phyloP scores from a whole-genome alignment of 768 basidiomycete genomes.

The Hebeloma cylindrosporum region DNA sequence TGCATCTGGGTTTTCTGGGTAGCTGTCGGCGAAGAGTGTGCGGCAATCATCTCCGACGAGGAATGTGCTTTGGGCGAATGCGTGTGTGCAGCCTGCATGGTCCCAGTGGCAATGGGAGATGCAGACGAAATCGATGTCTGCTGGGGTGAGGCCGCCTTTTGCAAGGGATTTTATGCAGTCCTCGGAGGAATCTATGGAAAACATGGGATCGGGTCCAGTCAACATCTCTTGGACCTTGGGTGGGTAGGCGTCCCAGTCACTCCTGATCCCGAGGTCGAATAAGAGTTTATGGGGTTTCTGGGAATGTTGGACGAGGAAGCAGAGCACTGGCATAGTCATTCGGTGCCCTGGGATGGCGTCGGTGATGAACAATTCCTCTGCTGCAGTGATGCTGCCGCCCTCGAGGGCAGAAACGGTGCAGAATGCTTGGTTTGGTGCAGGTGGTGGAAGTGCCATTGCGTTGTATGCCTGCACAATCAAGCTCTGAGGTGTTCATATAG shows the following conservation, averaged over 20 bases:
- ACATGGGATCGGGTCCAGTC: conserved; percentile 26
- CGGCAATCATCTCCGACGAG: conserved; percentile 44
- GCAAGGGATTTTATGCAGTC: conserved; percentile 47
- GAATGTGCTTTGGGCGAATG: conserved; percentile 48
- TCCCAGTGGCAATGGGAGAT: conserved; percentile 59
- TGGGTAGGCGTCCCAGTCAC: conserved; percentile 44
- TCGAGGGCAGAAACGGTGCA: conserved; percentile 57
- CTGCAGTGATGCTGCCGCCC: conserved; percentile 43
- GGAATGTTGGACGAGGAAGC: conserved; percentile 54
- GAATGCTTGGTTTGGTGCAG: conserved; percentile 45
- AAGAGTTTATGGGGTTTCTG: conserved; percentile 36
- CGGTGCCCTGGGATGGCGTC: conserved; percentile 30
- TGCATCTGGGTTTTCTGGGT: conserved; percentile 40
- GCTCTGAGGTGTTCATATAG: background rate
- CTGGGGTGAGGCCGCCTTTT: conserved; percentile 47
- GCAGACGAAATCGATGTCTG: conserved; percentile 44
- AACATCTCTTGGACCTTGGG: conserved; percentile 32
- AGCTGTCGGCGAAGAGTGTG: conserved; percentile 36
- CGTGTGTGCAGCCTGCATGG: conserved; percentile 46
- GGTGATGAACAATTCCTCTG: conserved; percentile 38
- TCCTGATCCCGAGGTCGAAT: conserved; percentile 58
- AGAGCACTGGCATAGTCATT: conserved; percentile 42
- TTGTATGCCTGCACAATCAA: background rate
- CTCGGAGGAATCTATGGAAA: conserved; percentile 30
- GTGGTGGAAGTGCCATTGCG: conserved; percentile 34